phyloP scores from a whole-genome alignment of 805 yeast species.

The Wickerhamiella parazyma region DNA sequence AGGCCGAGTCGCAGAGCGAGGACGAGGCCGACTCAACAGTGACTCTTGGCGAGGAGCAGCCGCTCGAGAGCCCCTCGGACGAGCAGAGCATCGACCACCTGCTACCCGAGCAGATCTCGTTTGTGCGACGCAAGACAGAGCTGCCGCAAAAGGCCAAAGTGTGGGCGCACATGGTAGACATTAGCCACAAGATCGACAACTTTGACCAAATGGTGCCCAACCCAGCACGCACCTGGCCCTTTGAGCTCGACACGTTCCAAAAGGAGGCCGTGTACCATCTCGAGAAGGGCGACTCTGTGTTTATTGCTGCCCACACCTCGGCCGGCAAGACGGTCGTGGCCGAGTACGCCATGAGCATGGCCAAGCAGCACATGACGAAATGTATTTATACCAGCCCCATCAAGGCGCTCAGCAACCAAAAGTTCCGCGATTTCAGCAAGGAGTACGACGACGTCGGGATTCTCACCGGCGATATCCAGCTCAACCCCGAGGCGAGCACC shows the following conservation, averaged over 20 bases:
- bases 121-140: constrained; percentile 27
- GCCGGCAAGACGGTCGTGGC: constrained; percentile 94
- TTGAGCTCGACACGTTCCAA: constrained; percentile 86
- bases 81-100: constrained; percentile 29
- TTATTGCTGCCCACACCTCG: constrained; percentile 97
- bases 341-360: constrained; percentile 96
- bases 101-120: constrained; percentile 38
- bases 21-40: constrained; percentile 8
- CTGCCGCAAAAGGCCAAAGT: constrained; percentile 29
- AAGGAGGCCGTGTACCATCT: constrained; percentile 93
- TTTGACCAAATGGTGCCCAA: constrained; percentile 81
- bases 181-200: constrained; percentile 69
- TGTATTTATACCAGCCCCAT: constrained; percentile 94
- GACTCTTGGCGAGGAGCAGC: not conserved
- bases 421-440: constrained; percentile 74
- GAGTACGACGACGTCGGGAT: constrained; percentile 82
- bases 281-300: constrained; percentile 96
- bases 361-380: constrained; percentile 88
- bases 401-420: constrained; percentile 80
- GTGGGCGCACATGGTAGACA: constrained; percentile 94
- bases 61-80: not conserved
- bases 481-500: constrained; percentile 92
- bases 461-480: constrained; percentile 95
- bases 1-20: constrained; percentile 6
- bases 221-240: constrained; percentile 91